Conservation (phyloP, 257 asterid species). For the Handroanthus guayacan region DNA sequence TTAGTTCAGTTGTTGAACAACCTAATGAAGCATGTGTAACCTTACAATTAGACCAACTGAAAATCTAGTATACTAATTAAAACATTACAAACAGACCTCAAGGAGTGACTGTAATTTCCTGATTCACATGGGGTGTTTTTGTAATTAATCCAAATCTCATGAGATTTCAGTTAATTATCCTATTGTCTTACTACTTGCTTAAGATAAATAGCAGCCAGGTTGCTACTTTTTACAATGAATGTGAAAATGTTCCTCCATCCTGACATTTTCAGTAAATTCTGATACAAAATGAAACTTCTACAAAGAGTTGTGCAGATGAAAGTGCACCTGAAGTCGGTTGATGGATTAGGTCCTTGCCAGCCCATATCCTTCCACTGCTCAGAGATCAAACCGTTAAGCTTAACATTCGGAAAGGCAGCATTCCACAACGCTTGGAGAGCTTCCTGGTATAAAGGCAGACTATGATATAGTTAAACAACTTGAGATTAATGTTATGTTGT, state of each 20-base stretch:
- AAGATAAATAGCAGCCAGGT: neutral
- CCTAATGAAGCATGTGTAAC: too few relatives aligned
- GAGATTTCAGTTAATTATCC: too few relatives aligned
- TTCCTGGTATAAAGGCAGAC: conserved; percentile 58
- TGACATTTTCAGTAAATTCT: neutral
- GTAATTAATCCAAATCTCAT: too few relatives aligned
- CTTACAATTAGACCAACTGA: too few relatives aligned
- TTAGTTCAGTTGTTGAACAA: too few relatives aligned
- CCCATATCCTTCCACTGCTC: conserved; percentile 99
- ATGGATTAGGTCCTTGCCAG: conserved; percentile 96
- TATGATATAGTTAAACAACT: conserved; percentile 30
- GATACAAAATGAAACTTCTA: neutral
- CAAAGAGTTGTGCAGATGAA: neutral
- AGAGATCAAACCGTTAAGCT: conserved; percentile 77
- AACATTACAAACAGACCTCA: too few relatives aligned
- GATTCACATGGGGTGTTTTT: too few relatives aligned
- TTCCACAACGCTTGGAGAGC: conserved; percentile 81
- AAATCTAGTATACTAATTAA: too few relatives aligned
- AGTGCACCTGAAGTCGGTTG: conserved; percentile 89
- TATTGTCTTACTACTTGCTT: neutral
- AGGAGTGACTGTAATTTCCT: too few relatives aligned
- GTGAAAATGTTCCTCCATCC: neutral
- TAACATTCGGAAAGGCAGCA: conserved; percentile 71
- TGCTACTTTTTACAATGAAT: neutral
- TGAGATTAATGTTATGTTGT: conserved; percentile 3